A percentile compares a stretch with the other conserved stretches of the same genome.
Conservation (phyloP, 257 asterid species). For the Gentiana straminea region DNA sequence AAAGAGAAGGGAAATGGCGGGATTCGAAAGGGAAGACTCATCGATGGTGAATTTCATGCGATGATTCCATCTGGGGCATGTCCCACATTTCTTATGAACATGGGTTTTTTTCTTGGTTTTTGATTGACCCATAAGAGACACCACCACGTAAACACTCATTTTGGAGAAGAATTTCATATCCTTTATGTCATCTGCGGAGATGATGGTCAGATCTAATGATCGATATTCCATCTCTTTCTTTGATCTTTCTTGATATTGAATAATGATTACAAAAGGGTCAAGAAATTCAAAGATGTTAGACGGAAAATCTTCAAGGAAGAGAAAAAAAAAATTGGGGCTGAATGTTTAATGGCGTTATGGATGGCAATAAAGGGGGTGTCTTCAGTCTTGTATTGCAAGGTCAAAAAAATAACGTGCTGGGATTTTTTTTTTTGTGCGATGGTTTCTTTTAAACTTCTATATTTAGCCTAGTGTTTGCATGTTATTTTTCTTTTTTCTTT, state of each 20-base stretch:
- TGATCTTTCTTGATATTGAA: not conserved
- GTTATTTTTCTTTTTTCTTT: no score
- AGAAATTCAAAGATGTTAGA: constrained; percentile 1
- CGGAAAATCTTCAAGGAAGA: not conserved
- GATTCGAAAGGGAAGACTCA: constrained; percentile 47
- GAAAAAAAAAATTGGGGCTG: no score
- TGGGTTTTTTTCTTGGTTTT: constrained; percentile 19
- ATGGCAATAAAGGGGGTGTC: no score
- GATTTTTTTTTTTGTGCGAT: no score
- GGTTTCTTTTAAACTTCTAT: no score
- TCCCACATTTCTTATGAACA: constrained; percentile 25
- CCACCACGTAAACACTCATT: constrained; percentile 27
- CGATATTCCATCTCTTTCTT: constrained; percentile 17
- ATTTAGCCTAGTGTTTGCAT: no score
- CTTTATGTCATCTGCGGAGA: constrained; percentile 28
- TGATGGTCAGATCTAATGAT: constrained; percentile 23
- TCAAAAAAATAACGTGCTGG: no score
- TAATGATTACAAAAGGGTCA: not conserved
- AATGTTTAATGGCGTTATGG: no score
- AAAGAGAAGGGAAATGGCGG: constrained; percentile 38
- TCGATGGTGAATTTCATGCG: constrained; percentile 28
- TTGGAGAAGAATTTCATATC: constrained; percentile 22
- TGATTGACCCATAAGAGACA: constrained; percentile 7
- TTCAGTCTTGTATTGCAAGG: no score
- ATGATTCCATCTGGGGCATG: constrained; percentile 30